Evolutionary conservation across 345 rosid species (phyloP).

Genomic region (Arabidopsis arenosa): DNA sequence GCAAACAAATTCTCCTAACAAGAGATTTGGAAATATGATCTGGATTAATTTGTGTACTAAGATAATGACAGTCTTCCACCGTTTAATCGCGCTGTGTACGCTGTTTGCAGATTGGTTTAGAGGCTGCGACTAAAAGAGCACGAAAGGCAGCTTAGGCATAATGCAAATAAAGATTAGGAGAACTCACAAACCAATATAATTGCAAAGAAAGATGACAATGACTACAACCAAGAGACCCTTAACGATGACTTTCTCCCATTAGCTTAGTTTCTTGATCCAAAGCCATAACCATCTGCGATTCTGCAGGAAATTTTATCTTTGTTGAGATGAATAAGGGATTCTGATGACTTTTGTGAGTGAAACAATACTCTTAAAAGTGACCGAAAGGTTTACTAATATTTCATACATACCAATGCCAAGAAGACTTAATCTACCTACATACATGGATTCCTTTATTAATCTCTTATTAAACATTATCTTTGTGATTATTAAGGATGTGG

Average conservation of each 20-base stretch:
- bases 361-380: neutral
- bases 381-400: neutral
- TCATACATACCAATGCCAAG: neutral
- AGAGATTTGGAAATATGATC: neutral
- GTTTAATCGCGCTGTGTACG: neutral
- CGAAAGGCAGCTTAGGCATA: no score
- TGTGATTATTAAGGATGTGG: neutral
- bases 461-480: constrained; percentile 9
- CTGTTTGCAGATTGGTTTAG: no score
- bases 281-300: no score
- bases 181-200: no score
- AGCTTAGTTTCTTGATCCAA: no score
- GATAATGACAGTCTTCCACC: neutral
- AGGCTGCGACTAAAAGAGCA: no score
- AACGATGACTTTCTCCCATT: no score
- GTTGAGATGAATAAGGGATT: no score
- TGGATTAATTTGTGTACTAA: neutral
- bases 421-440: neutral
- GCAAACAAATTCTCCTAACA: neutral
- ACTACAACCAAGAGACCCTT: neutral
- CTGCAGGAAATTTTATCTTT: no score
- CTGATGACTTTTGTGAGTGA: neutral
- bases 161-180: no score
- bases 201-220: neutral
- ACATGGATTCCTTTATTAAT: constrained; percentile 12